Conservation (phyloP, 768 basidiomycete species). For the Exidia glandulosa region DNA sequence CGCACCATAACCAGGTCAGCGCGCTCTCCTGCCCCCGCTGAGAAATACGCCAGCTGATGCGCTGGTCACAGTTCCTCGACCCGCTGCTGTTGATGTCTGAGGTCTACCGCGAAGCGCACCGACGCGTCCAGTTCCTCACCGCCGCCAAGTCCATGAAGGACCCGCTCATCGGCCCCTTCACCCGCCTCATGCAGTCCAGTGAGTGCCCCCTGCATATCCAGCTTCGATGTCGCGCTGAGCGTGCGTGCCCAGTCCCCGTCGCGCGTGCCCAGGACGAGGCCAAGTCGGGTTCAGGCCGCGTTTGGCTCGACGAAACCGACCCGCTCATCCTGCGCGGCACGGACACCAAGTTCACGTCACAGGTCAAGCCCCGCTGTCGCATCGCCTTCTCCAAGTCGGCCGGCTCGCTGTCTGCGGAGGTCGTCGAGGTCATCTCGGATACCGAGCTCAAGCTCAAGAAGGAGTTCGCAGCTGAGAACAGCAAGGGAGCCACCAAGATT, state of each 20-base stretch:
- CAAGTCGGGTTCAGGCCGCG: constrained; percentile 57
- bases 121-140: constrained; percentile 76
- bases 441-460: constrained; percentile 74
- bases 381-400: constrained; percentile 76
- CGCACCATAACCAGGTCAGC: constrained; percentile 80
- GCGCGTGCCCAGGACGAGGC: constrained; percentile 83
- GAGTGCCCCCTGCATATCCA: constrained; percentile 19
- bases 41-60: neutral
- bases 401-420: constrained; percentile 68
- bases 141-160: constrained; percentile 85
- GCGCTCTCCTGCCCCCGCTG: constrained; percentile 6
- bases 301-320: constrained; percentile 64
- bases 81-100: constrained; percentile 76
- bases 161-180: constrained; percentile 68
- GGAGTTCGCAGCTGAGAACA: constrained; percentile 75
- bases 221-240: neutral
- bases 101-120: constrained; percentile 71
- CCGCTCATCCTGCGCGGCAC: constrained; percentile 75
- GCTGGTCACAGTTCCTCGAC: constrained; percentile 67
- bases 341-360: constrained; percentile 62
- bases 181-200: constrained; percentile 83
- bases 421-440: constrained; percentile 82
- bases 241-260: constrained; percentile 62
- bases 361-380: constrained; percentile 71
- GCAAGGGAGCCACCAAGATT: constrained; percentile 56